These are phyloP conservation scores for Galerina marginata DNA, from an alignment of 768 basidiomycete species.

Conservation along the genomic window DNA sequence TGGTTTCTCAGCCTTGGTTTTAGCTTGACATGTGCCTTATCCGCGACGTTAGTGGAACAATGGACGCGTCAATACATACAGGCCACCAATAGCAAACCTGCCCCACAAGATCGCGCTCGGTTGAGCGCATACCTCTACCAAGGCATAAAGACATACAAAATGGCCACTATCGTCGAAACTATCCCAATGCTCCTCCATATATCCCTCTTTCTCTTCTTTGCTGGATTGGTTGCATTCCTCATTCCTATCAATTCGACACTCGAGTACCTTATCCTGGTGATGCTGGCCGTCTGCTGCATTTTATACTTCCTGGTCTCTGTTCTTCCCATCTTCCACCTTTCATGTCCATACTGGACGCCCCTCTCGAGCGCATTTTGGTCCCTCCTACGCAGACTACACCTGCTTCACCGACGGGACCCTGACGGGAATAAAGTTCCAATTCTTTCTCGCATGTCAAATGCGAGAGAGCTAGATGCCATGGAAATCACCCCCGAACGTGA, in stretches of 20 bases:
- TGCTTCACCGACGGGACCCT: slow-evolving; percentile 30
- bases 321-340: slow-evolving; percentile 36
- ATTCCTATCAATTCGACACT: slow-evolving; percentile 39
- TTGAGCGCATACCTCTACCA: slow-evolving; percentile 46
- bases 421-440: slow-evolving; percentile 22
- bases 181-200: slow-evolving; percentile 54
- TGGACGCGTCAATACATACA: slow-evolving; percentile 51
- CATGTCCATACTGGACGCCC: slow-evolving; percentile 43
- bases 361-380: slow-evolving; percentile 38
- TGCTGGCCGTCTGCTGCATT: slow-evolving; percentile 33
- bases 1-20: slow-evolving; percentile 54
- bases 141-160: slow-evolving; percentile 42
- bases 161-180: slow-evolving; percentile 43
- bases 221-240: slow-evolving; percentile 51
- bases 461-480: slow-evolving; percentile 39
- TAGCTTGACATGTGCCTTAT: slow-evolving; percentile 46
- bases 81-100: slow-evolving; percentile 36
- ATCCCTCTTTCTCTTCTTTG: slow-evolving; percentile 56
- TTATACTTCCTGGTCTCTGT: slow-evolving; percentile 38
- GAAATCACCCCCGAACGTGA: slow-evolving; percentile 40
- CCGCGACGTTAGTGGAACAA: slow-evolving; percentile 53
- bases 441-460: slow-evolving; percentile 31
- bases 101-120: slow-evolving; percentile 44
- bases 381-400: slow-evolving; percentile 29
- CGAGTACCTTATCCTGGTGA: slow-evolving; percentile 34